A percentile compares a stretch with the other conserved stretches of the same genome.
Evolutionary conservation across 1,284 basidiomycete species (phyloP).

Genomic region (Taiwanofungus camphoratus): DNA sequence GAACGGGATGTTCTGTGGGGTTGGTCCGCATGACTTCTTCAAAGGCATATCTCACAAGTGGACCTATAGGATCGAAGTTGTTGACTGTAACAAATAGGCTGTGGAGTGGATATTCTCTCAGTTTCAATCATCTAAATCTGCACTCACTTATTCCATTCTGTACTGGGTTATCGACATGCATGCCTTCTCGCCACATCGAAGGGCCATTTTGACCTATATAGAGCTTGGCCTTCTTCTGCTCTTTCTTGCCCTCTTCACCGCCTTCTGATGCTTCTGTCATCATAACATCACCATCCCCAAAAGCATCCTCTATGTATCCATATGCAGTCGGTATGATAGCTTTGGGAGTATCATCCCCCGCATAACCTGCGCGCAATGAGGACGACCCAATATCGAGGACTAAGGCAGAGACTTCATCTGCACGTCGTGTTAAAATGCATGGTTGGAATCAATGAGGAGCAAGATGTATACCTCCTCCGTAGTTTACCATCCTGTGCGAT

Average conservation of each 20-base stretch:
- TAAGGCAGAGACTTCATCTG: slow-evolving; percentile 92
- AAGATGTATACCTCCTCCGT: slow-evolving; percentile 59
- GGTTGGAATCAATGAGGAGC: not conserved
- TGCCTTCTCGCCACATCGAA: slow-evolving; percentile 84
- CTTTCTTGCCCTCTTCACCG: slow-evolving; percentile 20
- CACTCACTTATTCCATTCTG: slow-evolving; percentile 79
- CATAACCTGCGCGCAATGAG: slow-evolving; percentile 90
- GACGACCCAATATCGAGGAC: slow-evolving; percentile 94
- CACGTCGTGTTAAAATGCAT: not conserved
- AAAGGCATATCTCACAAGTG: slow-evolving; percentile 74
- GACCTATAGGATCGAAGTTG: slow-evolving; percentile 73
- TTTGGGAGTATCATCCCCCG: slow-evolving; percentile 95
- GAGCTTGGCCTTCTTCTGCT: slow-evolving; percentile 54
- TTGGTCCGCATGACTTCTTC: slow-evolving; percentile 70
- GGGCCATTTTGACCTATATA: slow-evolving; percentile 90
- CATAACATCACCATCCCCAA: slow-evolving; percentile 42
- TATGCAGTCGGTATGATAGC: slow-evolving; percentile 88
- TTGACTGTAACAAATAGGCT: slow-evolving; percentile 52
- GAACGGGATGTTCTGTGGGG: slow-evolving; percentile 81
- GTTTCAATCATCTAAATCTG: not conserved
- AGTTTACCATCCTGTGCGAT: slow-evolving; percentile 51
- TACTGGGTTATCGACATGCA: slow-evolving; percentile 86
- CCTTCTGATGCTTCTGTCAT: slow-evolving; percentile 46
- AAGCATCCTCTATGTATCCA: slow-evolving; percentile 53
- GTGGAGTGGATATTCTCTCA: too few relatives aligned